A percentile compares a stretch with the other conserved stretches of the same genome.
Evolutionary conservation across 164 flowering plant species (phyloP).

Genomic region (Hamamelis virginiana): DNA sequence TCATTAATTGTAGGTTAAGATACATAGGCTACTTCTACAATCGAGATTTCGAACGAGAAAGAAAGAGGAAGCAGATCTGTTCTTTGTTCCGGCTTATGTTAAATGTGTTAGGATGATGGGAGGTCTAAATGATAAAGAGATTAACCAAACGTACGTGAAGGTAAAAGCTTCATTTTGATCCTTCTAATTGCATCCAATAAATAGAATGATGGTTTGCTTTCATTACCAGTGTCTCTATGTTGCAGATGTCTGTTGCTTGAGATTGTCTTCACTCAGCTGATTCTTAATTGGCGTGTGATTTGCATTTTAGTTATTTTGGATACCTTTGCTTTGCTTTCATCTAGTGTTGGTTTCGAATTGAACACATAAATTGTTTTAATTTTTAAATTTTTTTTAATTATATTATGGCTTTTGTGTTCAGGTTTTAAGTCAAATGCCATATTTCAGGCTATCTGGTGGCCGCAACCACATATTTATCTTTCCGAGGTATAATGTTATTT

Average conservation of each 20-base stretch:
- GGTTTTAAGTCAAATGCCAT: constrained; percentile 95
- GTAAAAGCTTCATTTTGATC: constrained; percentile 27
- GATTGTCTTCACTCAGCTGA: background rate
- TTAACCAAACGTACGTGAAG: constrained; percentile 78
- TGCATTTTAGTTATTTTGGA: background rate
- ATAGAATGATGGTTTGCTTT: too few species aligned
- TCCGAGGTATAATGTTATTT: constrained; percentile 60
- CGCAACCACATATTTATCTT: constrained; percentile 91
- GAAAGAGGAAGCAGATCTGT: constrained; percentile 89
- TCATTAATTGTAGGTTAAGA: constrained; percentile 55
- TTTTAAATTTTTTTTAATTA: too few species aligned
- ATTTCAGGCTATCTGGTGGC: constrained; percentile 87
- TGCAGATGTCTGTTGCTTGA: background rate
- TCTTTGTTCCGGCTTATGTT: constrained; percentile 87
- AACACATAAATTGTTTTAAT: background rate
- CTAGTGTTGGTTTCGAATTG: background rate
- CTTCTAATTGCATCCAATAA: background rate
- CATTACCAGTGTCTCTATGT: too few species aligned
- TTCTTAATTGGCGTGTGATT: background rate
- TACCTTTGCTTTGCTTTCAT: background rate
- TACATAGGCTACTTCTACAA: constrained; percentile 57
- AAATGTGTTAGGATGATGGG: constrained; percentile 95
- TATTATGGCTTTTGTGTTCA: constrained; percentile 26
- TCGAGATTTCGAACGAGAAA: constrained; percentile 68
- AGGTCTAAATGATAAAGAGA: constrained; percentile 87